phyloP scores from a whole-genome alignment of 2,329 filamentous ascomycete genomes.

The Periconia macrospinosa region DNA sequence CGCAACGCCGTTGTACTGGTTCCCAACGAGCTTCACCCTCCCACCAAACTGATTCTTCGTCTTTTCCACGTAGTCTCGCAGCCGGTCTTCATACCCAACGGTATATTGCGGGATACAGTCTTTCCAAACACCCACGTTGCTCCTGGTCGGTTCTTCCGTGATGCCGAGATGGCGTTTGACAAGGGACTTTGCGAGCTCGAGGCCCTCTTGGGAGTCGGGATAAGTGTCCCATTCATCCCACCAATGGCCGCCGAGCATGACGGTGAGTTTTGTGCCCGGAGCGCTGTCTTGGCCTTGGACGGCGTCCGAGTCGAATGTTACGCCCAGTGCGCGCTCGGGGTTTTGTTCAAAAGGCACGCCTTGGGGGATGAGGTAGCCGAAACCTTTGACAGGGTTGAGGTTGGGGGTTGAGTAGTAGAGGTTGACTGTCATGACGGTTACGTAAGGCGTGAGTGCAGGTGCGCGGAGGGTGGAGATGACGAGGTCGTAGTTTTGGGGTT shows the following conservation, averaged over 20 bases:
- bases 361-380: constrained; percentile 89
- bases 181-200: constrained; percentile 69
- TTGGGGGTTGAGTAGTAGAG: constrained; percentile 73
- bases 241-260: constrained; percentile 94
- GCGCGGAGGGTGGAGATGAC: constrained; percentile 34
- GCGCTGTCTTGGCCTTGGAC: constrained; percentile 59
- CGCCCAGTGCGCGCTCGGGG: constrained; percentile 81
- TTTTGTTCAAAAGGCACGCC: constrained; percentile 71
- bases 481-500: constrained; percentile 28
- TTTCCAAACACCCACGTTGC: constrained; percentile 61
- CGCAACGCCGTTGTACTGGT: constrained; percentile 51
- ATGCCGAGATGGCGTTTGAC: constrained; percentile 77
- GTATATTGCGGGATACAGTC: constrained; percentile 91
- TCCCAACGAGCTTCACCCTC: constrained; percentile 63
- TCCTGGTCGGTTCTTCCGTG: constrained; percentile 61
- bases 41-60: constrained; percentile 63
- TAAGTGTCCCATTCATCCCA: constrained; percentile 69
- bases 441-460: constrained; percentile 61
- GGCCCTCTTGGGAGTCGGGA: constrained; percentile 67
- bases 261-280: constrained; percentile 80
- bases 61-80: constrained; percentile 57
- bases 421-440: constrained; percentile 91
- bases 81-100: constrained; percentile 71
- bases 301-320: constrained; percentile 84
- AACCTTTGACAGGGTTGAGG: constrained; percentile 69